Base-by-base conservation (phyloP, 371 early-diverging fungal species). In the Mortierella sp. region DNA sequence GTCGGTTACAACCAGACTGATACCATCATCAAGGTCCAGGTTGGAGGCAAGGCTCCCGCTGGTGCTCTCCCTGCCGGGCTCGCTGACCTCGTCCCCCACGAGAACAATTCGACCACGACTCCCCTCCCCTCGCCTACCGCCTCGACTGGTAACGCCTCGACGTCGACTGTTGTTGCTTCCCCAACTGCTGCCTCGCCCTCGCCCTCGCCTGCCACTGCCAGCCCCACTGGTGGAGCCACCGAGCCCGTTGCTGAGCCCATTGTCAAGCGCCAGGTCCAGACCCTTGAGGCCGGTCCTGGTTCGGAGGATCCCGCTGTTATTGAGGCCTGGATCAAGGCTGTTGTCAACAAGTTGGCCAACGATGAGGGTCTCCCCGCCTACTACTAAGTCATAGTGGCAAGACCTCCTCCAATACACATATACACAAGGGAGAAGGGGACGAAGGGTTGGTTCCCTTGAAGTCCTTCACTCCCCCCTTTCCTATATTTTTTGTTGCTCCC, bases 271-370 rank as follows among this genome's bases (percentile, higher is more conserved):
- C 82, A 82, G 71, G 51, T 55, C 19, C 71, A 70, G 46, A 44
- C 61, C 50, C 69, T 73, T 3, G 69, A 77, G 46, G 48, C 53
- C 9, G 53, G 34, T 6, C 80, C 72, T 50, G n/a, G 46, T 9
- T 61, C 61, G 21, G 14, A 59, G 50, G 72, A 73, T 3, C 80
- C 83, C 43, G 80, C 37, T 5, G 80, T 48, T 8, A 40, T 83
- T 9, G 84, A 84, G 61, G 75, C 73, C 31, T 84, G 80, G 78
- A 44, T 84, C 74, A 84, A 84, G 76, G 71, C 72, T 4, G 46
- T 77, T 69, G 78, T 70, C 46, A 84, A 84, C 76, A 74, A 80
- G 78, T 9, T 80, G 16, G 80, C 84, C 16, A n/a, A 10, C 34
- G 70, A 78, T 24, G 53, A 77, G 19, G 78, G 78, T 37, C 40